Conservation (phyloP, 2,329 filamentous ascomycete species). For the Apiospora aurea region DNA sequence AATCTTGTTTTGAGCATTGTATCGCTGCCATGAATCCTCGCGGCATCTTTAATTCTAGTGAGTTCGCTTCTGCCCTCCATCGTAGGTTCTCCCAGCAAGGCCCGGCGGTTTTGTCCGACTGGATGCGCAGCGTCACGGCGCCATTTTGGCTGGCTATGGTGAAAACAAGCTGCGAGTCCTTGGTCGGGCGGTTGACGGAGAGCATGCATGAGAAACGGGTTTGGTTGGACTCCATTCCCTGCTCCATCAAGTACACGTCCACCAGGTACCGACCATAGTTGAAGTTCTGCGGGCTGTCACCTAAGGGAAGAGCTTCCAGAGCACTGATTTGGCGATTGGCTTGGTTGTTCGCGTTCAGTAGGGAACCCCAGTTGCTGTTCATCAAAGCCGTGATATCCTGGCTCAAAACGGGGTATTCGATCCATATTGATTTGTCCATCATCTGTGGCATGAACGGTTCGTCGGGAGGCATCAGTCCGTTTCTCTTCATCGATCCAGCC, state of each 20-base stretch:
- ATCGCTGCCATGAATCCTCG: slow-evolving; percentile 78
- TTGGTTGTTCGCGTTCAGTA: slow-evolving; percentile 55
- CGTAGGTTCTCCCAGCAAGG: slow-evolving; percentile 82
- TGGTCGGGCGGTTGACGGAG: slow-evolving; percentile 74
- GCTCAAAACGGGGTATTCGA: slow-evolving; percentile 76
- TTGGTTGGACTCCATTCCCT: slow-evolving; percentile 71
- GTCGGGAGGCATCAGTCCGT: slow-evolving; percentile 77
- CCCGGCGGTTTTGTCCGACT: slow-evolving; percentile 70
- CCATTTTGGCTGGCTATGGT: slow-evolving; percentile 82
- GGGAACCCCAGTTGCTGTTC: slow-evolving; percentile 64
- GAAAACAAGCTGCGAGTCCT: slow-evolving; percentile 74
- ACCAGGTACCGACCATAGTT: slow-evolving; percentile 81
- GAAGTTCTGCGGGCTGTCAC: slow-evolving; percentile 77
- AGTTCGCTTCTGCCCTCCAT: slow-evolving; percentile 74
- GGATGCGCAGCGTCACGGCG: slow-evolving; percentile 76
- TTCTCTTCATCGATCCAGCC: slow-evolving; percentile 82
- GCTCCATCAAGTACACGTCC: slow-evolving; percentile 76
- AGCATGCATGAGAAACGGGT: slow-evolving; percentile 77
- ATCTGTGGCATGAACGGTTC: slow-evolving; percentile 75
- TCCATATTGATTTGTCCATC: slow-evolving; percentile 83
- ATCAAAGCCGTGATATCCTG: slow-evolving; percentile 76
- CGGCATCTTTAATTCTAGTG: slow-evolving; percentile 74
- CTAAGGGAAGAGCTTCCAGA: slow-evolving; percentile 75
- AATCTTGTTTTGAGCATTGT: slow-evolving; percentile 78
- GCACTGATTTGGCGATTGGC: slow-evolving; percentile 59